A percentile compares a stretch with the other conserved stretches of the same genome.
phyloP scores from a whole-genome alignment of 2,329 filamentous ascomycete genomes.

The Colletotrichum sublineola region DNA sequence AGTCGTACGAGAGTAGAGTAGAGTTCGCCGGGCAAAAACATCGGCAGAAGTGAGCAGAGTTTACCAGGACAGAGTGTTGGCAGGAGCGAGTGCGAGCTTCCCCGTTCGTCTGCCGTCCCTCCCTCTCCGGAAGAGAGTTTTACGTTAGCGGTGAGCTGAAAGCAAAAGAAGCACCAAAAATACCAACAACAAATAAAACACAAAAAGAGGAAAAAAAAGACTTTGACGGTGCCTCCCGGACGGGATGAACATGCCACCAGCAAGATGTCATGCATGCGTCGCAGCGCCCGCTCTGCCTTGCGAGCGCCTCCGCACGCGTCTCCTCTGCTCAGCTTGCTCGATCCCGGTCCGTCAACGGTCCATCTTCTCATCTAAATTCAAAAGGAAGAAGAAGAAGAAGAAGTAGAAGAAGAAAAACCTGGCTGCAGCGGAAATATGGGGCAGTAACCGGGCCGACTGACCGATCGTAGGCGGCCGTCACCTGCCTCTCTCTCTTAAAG shows the following conservation, averaged over 20 bases:
- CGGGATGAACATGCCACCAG: conserved; percentile 38
- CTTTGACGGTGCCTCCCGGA: conserved; percentile 13
- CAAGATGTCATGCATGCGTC: conserved; percentile 39
- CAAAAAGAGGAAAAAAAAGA: background rate
- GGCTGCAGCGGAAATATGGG: background rate
- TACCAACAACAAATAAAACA: background rate
- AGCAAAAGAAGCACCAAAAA: background rate
- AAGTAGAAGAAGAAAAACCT: background rate
- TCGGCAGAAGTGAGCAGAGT: background rate
- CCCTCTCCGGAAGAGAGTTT: background rate
- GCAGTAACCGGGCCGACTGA: background rate
- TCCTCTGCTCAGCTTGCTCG: background rate
- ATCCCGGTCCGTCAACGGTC: background rate
- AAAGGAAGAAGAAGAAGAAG: background rate
- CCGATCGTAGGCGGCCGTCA: background rate
- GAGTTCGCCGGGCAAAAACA: conserved; percentile 1
- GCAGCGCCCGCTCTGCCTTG: conserved; percentile 38
- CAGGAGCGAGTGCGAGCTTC: background rate
- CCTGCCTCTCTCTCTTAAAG: background rate
- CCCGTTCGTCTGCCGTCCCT: background rate
- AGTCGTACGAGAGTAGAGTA: background rate
- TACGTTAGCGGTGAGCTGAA: background rate
- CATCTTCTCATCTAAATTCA: too few species aligned
- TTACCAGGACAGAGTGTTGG: background rate
- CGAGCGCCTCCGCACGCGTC: background rate